phyloP scores from a whole-genome alignment of 352 stramenopile species.

The Globisporangium uncinulatum region DNA sequence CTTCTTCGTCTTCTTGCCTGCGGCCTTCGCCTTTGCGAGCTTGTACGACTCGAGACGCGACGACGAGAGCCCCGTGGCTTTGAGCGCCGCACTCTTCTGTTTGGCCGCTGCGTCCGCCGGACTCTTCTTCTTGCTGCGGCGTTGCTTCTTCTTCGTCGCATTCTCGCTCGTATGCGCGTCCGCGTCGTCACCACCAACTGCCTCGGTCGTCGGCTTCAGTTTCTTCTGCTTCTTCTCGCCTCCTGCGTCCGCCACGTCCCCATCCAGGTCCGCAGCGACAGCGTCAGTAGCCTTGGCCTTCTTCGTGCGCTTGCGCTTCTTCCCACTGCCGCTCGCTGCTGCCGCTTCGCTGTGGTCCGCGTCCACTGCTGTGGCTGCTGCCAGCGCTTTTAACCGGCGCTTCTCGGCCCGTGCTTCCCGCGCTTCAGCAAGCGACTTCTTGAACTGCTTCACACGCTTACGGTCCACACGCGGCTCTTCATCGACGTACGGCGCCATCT shows the following conservation, averaged over 20 bases:
- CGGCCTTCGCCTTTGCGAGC: slow-evolving; percentile 34
- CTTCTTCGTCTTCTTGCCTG: slow-evolving; percentile 21
- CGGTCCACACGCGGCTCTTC: slow-evolving; percentile 67
- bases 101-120: slow-evolving; percentile 10
- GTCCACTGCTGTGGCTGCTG: not conserved
- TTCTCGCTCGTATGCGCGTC: no score
- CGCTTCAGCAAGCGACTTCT: slow-evolving; percentile 51
- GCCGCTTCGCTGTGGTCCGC: not conserved
- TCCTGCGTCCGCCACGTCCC: not conserved
- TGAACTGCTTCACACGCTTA: slow-evolving; percentile 68
- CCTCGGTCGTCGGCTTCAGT: not conserved
- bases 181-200: not conserved
- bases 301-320: slow-evolving; percentile 74
- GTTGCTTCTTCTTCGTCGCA: slow-evolving; percentile 35
- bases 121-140: slow-evolving; percentile 53
- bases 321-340: slow-evolving; percentile 15
- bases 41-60: slow-evolving; percentile 85
- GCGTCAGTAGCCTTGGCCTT: slow-evolving; percentile 30
- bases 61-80: slow-evolving; percentile 52
- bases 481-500: slow-evolving; percentile 93
- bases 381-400: slow-evolving; percentile 21
- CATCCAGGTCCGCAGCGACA: not conserved
- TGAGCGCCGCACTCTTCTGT: slow-evolving; percentile 26
- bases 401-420: slow-evolving; percentile 36
- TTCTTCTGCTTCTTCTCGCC: not conserved